Evolutionary conservation across 2,329 filamentous ascomycete genomes (phyloP), one percentile per base, ranked within the genome.

Genomic region (Botryotinia convoluta): DNA sequence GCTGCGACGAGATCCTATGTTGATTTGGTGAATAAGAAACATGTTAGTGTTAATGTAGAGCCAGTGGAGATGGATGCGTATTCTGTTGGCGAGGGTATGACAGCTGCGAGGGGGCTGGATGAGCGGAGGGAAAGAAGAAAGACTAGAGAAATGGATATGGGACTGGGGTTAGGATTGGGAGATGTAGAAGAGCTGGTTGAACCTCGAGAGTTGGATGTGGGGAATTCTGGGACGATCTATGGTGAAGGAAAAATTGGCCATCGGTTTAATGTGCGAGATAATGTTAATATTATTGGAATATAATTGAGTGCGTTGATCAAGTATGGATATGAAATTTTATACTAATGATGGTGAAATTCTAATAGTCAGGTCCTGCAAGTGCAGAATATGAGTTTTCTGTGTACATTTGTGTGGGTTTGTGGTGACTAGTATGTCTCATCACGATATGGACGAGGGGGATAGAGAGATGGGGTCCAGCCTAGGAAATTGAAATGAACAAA

Each of bases 201-300:
- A 14, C 63, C 63, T 3, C 32, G 35, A 37, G 63, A 65, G 12
- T 48, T 65, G 63, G 63, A 65, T 37, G 42, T 54, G 5, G 48
- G 26, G 3, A 54, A 54, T n/a, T 54, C 29, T 6, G 63, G 42
- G 12, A 65, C 63, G 44, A 48, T 22, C 6, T 8, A 26, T 32
- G 42, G 29, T 2, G 9, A 48, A 26, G 29, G 44, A 7, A 32
- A 35, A 4, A 45, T 35, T 65, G 63, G 42, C 12, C 63, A 32
- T 26, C 32, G 42, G 6, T 65, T 65, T n/a, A 65, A 65, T 37
- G 44, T 65, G 5, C 29, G 44, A 8, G 42, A 35, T 65, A 65
- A 65, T 65, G 42, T 65, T 48, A 32, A 65, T 65, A 48, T 48
- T 37, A 4, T 48, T 48, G 63, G 44, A 48, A 48, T 65, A 37